Conservation (phyloP, 345 rosid genomes). For the Kernera saxatilis region DNA sequence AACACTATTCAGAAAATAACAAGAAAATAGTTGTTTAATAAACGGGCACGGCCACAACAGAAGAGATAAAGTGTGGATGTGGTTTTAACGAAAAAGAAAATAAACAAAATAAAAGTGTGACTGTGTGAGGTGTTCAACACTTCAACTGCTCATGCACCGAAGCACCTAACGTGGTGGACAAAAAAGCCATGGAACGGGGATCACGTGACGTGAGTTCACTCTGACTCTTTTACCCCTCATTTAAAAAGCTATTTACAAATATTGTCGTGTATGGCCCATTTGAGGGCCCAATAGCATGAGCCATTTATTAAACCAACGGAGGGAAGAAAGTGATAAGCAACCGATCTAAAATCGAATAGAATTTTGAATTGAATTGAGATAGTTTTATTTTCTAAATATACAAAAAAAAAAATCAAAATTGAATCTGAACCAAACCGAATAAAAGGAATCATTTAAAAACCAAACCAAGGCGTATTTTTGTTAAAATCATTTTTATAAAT, state of each 20-base stretch:
- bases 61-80: background rate
- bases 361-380: too few species aligned
- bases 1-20: background rate
- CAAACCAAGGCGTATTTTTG: too few species aligned
- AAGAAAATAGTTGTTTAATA: background rate
- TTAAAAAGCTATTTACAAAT: background rate
- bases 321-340: too few species aligned
- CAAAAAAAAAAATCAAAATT: too few species aligned
- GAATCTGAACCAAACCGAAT: too few species aligned
- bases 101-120: background rate
- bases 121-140: background rate
- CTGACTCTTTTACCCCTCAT: background rate
- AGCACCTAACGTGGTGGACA: slow-evolving; percentile 30
- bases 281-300: background rate
- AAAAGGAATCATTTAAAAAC: too few species aligned
- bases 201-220: slow-evolving; percentile 29
- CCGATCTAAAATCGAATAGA: too few species aligned
- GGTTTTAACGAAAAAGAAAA: background rate
- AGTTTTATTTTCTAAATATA: too few species aligned
- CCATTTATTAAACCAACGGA: too few species aligned
- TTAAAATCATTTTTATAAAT: too few species aligned
- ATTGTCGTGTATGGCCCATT: background rate
- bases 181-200: slow-evolving; percentile 27
- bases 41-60: background rate
- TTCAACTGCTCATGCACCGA: slow-evolving; percentile 27